Percentiles rank a stretch among this genome's conserved stretches.
These are phyloP conservation scores for Cercophora samala DNA, from an alignment of 495 filamentous ascomycete genomes.

Conservation along the genomic window DNA sequence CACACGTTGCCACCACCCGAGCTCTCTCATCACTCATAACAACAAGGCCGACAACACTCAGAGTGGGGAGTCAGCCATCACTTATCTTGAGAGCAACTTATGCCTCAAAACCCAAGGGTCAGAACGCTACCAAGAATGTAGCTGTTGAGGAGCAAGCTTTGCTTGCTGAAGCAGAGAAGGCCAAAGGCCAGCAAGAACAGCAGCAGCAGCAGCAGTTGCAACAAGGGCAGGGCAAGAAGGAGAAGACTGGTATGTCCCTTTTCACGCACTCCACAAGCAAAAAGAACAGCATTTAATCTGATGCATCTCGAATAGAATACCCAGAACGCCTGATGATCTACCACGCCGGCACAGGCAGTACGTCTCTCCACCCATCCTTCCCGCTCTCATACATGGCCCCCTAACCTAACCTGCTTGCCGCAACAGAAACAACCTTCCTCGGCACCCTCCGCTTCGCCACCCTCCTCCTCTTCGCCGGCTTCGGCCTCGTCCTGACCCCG, in stretches of 20 bases:
- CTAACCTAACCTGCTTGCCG: neutral
- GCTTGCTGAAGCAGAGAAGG: neutral
- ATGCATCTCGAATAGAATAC: conserved; percentile 24
- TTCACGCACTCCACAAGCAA: neutral
- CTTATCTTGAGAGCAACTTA: neutral
- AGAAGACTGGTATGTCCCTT: neutral
- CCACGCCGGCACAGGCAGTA: conserved; percentile 62
- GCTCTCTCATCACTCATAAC: neutral
- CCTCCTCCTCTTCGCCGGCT: conserved; percentile 65
- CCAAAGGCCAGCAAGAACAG: neutral
- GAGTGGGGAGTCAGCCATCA: neutral
- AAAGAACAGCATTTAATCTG: neutral
- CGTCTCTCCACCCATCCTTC: conserved; percentile 8
- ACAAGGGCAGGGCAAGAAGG: neutral
- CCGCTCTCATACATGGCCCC: neutral
- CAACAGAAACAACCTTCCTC: conserved; percentile 55
- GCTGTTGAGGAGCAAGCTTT: neutral
- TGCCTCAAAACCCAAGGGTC: neutral
- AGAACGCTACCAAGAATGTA: neutral
- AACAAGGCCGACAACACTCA: neutral
- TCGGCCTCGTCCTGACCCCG: conserved; percentile 59
- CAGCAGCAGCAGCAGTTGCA: neutral
- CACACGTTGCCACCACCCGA: neutral
- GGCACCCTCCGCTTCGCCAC: conserved; percentile 66
- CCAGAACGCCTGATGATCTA: conserved; percentile 67